Evolutionary conservation across 257 asterid species (phyloP).

Genomic region (Solanum clarkiae): DNA sequence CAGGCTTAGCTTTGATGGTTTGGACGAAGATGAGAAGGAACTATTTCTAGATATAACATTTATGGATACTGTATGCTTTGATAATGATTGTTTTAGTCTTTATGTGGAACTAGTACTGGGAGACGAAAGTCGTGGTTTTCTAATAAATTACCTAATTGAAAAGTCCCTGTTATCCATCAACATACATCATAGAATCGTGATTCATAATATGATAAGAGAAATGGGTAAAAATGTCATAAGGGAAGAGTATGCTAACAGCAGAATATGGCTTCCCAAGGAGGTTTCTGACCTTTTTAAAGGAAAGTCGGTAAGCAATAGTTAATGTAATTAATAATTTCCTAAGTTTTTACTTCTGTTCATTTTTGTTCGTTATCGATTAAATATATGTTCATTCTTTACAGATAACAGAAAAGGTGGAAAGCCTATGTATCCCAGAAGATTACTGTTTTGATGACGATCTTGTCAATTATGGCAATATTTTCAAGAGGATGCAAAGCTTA

Average conservation of each 20-base stretch:
- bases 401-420: neutral
- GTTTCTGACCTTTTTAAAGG: neutral
- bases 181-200: fast-evolving
- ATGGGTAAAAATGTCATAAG: neutral
- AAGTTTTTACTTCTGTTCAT: neutral
- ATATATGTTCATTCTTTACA: neutral
- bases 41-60: neutral
- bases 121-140: neutral
- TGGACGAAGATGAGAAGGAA: neutral
- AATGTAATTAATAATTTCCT: neutral
- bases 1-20: neutral
- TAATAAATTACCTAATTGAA: neutral
- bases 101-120: neutral
- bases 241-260: neutral
- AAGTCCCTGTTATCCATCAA: neutral
- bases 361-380: neutral
- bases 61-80: neutral
- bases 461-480: too few relatives aligned
- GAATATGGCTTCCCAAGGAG: neutral
- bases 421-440: too few relatives aligned
- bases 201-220: neutral
- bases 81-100: fast-evolving
- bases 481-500: too few relatives aligned
- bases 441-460: too few relatives aligned
- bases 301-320: neutral